phyloP scores from a whole-genome alignment of 1,284 basidiomycete genomes.

The Microstroma glucosiphilum region DNA sequence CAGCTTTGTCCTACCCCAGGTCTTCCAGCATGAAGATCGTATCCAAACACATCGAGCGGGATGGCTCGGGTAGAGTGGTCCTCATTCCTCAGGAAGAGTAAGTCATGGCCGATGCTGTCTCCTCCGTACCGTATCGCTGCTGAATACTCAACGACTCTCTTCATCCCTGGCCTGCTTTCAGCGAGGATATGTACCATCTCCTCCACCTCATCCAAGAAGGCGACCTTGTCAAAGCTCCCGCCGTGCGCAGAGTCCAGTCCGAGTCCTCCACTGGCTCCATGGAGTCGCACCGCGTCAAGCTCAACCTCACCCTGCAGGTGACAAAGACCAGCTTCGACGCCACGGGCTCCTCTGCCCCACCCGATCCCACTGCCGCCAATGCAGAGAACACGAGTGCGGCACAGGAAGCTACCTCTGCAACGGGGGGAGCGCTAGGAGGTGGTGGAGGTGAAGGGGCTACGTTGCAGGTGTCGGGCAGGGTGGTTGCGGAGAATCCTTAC shows the following conservation, averaged over 20 bases:
- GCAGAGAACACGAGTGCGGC: conserved; percentile 9
- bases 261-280: conserved; percentile 86
- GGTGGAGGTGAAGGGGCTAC: conserved; percentile 51
- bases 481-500: conserved; percentile 81
- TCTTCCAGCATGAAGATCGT: conserved; percentile 41
- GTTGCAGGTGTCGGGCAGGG: conserved; percentile 80
- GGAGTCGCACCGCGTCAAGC: conserved; percentile 78
- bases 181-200: conserved; percentile 99
- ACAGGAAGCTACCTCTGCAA: conserved; percentile 2
- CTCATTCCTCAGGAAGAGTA: conserved; percentile 47
- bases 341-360: conserved; percentile 30
- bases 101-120: conserved; percentile 13
- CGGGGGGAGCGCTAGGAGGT: conserved; percentile 14
- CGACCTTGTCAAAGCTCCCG: conserved; percentile 80
- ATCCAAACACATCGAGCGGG: conserved; percentile 43
- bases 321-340: conserved; percentile 55
- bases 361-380: conserved; percentile 29
- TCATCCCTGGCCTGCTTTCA: conserved; percentile 7
- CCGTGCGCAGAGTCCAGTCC: conserved; percentile 66
- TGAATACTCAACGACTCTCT: too few species aligned
- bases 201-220: conserved; percentile 82
- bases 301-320: conserved; percentile 79
- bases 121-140: too few species aligned
- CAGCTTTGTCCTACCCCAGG: too few species aligned
- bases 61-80: conserved; percentile 45